A percentile compares a stretch with the other conserved stretches of the same genome.
Evolutionary conservation across 257 asterid species (phyloP).

Genomic region (Capsicum baccatum): DNA sequence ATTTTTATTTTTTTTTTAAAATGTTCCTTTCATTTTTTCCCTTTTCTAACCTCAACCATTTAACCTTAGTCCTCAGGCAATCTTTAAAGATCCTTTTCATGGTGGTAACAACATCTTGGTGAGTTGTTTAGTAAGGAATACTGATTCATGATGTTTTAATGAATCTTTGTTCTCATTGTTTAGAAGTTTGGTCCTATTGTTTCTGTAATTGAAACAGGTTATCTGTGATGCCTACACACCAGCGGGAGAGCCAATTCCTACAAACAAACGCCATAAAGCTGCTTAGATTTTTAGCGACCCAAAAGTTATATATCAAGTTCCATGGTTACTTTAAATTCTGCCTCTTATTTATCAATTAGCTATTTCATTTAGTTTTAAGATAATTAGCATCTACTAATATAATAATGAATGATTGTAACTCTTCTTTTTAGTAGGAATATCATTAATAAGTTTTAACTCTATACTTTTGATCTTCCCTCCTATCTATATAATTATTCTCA

Average conservation of each 20-base stretch:
- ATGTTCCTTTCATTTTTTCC: not conserved
- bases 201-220: constrained; percentile 56
- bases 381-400: no score
- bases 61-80: constrained; percentile 86
- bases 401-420: no score
- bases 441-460: no score
- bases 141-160: constrained; percentile 1
- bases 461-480: no score
- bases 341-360: not conserved
- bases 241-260: constrained; percentile 94
- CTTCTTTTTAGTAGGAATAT: no score
- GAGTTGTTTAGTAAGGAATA: constrained; percentile 35
- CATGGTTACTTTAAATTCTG: constrained; percentile 62
- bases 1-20: not conserved
- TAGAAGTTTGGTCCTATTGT: constrained; percentile 1
- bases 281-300: constrained; percentile 87
- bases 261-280: constrained; percentile 89
- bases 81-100: constrained; percentile 96
- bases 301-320: constrained; percentile 77
- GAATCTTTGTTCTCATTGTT: constrained; percentile 8
- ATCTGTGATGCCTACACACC: constrained; percentile 95
- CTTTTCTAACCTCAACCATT: not conserved
- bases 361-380: no score
- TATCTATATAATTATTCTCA: no score
- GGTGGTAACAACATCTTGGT: constrained; percentile 98